Evolutionary conservation across 83 land plant species (phyloP).

Genomic region (Isoetes engelmannii): DNA sequence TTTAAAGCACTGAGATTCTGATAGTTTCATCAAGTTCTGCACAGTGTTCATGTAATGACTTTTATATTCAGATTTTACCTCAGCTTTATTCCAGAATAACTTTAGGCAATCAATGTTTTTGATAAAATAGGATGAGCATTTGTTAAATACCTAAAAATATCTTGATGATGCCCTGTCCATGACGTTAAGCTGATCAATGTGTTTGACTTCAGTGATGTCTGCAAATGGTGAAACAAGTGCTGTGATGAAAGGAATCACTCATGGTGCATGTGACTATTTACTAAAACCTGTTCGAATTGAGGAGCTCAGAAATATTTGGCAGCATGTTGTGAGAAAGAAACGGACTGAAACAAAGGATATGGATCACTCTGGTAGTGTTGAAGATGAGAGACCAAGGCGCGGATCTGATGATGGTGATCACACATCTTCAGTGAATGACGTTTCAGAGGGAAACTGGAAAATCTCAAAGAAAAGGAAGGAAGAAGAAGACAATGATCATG

Average conservation of each 20-base stretch:
- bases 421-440: constrained; percentile 11
- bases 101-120: no score
- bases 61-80: no score
- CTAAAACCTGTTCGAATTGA: constrained; percentile 30
- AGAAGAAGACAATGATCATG: neutral
- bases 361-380: constrained; percentile 10
- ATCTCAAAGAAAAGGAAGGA: constrained; percentile 9
- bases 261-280: constrained; percentile 37
- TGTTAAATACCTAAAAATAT: no score
- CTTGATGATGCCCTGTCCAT: no score
- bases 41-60: no score
- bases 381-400: neutral
- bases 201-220: constrained; percentile 31
- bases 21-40: no score
- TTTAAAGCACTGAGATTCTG: neutral
- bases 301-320: constrained; percentile 23
- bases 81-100: no score
- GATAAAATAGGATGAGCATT: no score
- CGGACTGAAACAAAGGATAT: constrained; percentile 21
- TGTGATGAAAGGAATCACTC: constrained; percentile 31
- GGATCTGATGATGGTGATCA: constrained; percentile 3
- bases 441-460: constrained; percentile 3
- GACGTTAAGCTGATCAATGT: no score
- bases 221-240: constrained; percentile 26
- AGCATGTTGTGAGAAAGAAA: constrained; percentile 34